Evolutionary conservation across 2,329 filamentous ascomycete species (phyloP).

Genomic region (Chaetomium strumarium): DNA sequence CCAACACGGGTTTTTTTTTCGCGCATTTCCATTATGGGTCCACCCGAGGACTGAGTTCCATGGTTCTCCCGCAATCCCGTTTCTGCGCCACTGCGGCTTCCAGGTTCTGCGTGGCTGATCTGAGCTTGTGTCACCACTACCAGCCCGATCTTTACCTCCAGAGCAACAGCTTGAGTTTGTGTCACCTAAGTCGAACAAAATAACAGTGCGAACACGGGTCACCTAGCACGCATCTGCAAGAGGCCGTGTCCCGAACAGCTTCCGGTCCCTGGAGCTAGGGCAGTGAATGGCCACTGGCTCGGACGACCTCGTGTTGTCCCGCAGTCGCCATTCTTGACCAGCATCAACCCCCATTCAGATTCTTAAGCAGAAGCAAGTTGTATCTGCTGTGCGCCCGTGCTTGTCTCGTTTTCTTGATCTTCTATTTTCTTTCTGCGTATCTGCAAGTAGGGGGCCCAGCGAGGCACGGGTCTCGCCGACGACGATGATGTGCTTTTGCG

Average conservation of each 20-base stretch:
- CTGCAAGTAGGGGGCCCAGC: not conserved
- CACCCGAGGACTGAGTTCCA: not conserved
- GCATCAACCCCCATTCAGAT: not conserved
- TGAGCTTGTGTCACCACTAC: not conserved
- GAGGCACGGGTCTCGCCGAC: not conserved
- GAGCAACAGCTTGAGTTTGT: conserved; percentile 10
- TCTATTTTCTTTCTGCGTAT: conserved; percentile 1
- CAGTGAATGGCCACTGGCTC: conserved; percentile 16
- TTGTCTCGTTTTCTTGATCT: conserved; percentile 6
- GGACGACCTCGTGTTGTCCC: conserved; percentile 14
- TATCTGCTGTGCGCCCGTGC: not conserved
- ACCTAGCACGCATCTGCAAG: conserved; percentile 17
- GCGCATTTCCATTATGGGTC: not conserved
- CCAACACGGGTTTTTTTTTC: not conserved
- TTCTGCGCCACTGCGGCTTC: not conserved
- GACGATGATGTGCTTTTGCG: conserved; percentile 15
- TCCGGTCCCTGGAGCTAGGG: conserved; percentile 7
- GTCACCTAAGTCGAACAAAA: conserved; percentile 11
- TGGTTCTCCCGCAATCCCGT: not conserved
- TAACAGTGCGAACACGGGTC: conserved; percentile 12
- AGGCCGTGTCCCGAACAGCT: conserved; percentile 18
- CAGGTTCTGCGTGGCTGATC: not conserved
- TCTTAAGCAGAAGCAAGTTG: conserved; percentile 5
- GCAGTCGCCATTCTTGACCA: conserved; percentile 15
- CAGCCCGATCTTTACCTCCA: not conserved